Conservation (phyloP, 2,329 filamentous ascomycete genomes). For the Ophiostoma quercus region DNA sequence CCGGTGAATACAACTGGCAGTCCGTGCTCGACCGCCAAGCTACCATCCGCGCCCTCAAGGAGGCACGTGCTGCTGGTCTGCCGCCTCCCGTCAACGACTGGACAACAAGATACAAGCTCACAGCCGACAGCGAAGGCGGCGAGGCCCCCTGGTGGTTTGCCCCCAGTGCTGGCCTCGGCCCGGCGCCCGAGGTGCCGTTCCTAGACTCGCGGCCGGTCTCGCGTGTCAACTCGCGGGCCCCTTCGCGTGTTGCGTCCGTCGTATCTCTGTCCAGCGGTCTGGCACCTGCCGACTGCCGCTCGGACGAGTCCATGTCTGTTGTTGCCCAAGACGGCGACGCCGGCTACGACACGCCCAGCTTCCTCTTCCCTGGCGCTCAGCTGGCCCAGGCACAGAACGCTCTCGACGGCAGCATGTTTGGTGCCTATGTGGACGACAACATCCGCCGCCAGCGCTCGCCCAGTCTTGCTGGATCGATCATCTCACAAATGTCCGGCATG, state of each 20-base stretch:
- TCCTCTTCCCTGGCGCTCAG: slow-evolving; percentile 38
- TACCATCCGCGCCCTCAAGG: slow-evolving; percentile 53
- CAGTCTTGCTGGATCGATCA: slow-evolving; percentile 73
- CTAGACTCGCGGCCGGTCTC: slow-evolving; percentile 36
- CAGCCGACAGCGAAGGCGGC: slow-evolving; percentile 43
- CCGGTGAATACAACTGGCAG: slow-evolving; percentile 57
- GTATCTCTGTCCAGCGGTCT: slow-evolving; percentile 37
- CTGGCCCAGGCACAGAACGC: slow-evolving; percentile 40
- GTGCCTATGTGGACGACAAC: slow-evolving; percentile 58
- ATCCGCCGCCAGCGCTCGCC: slow-evolving; percentile 61
- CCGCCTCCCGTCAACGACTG: slow-evolving; percentile 61
- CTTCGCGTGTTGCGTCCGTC: slow-evolving; percentile 46
- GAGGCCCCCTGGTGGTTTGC: slow-evolving; percentile 38
- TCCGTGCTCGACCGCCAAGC: slow-evolving; percentile 56
- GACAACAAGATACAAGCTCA: slow-evolving; percentile 75
- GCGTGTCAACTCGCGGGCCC: slow-evolving; percentile 40
- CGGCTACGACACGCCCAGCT: slow-evolving; percentile 50
- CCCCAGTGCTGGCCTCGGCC: slow-evolving; percentile 16
- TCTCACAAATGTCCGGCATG: slow-evolving; percentile 63
- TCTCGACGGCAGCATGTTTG: slow-evolving; percentile 73
- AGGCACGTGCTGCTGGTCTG: slow-evolving; percentile 44
- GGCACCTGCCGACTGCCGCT: slow-evolving; percentile 35
- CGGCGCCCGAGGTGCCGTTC: slow-evolving; percentile 12
- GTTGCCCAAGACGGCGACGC: slow-evolving; percentile 29
- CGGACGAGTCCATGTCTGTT: slow-evolving; percentile 31